A percentile compares a stretch with the other conserved stretches of the same genome.
Evolutionary conservation across 768 basidiomycete species (phyloP).

Genomic region (Naganishia antarctica): DNA sequence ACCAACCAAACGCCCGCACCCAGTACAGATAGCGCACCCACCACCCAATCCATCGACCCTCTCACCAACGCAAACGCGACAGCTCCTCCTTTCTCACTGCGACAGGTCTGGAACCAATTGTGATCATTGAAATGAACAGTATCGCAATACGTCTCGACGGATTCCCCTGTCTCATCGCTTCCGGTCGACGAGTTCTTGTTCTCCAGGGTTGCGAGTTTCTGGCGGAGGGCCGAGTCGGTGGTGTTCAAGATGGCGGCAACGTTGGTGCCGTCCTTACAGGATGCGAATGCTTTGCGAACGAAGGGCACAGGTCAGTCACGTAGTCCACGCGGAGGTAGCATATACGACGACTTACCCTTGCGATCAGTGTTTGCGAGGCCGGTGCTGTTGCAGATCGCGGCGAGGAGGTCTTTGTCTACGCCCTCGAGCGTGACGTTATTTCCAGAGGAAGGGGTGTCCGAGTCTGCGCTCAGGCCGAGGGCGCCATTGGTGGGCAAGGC

Average conservation of each 20-base stretch:
- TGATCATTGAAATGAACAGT: neutral
- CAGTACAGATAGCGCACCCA: neutral
- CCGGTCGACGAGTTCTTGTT: neutral
- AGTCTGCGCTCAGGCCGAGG: neutral
- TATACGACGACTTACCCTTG: too few species aligned
- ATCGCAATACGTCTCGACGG: neutral
- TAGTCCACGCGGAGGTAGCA: too few species aligned
- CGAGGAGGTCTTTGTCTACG: conserved; percentile 3
- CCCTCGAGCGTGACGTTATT: neutral
- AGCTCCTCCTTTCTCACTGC: neutral
- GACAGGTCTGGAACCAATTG: neutral
- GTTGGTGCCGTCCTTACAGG: conserved; percentile 11
- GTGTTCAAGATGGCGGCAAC: conserved; percentile 19
- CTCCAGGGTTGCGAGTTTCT: neutral
- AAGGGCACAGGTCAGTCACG: neutral
- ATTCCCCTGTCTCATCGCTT: too few species aligned
- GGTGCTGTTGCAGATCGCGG: neutral
- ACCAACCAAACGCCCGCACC: conserved; percentile 1
- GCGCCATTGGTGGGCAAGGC: neutral
- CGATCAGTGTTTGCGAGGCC: neutral
- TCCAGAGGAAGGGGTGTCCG: neutral
- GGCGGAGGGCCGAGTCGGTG: conserved; percentile 8
- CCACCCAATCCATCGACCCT: neutral
- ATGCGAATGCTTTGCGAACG: neutral
- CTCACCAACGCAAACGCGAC: neutral